A percentile compares a stretch with the other conserved stretches of the same genome.
Conservation (phyloP, 495 filamentous ascomycete genomes). For the Neurospora sp. region DNA sequence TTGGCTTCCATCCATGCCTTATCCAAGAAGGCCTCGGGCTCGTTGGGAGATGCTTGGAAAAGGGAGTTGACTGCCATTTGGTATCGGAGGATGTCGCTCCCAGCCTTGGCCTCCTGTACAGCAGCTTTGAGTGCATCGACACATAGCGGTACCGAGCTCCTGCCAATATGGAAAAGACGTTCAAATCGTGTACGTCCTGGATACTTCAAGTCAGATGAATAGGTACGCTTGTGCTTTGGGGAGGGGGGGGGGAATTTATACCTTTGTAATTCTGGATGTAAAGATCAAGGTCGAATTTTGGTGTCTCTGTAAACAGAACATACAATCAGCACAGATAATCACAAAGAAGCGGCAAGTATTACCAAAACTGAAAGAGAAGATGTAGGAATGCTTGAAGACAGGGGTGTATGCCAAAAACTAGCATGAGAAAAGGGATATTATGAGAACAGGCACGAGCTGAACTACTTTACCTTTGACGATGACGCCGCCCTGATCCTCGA, state of each 20-base stretch:
- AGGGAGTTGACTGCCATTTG: conserved; percentile 56
- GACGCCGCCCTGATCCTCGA: conserved; percentile 32
- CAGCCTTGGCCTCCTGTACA: conserved; percentile 63
- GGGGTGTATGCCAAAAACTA: background rate
- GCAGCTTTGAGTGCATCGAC: conserved; percentile 74
- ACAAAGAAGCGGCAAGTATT: conserved; percentile 1
- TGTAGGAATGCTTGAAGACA: background rate
- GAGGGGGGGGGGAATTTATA: conserved; percentile 23
- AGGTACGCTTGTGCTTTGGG: background rate
- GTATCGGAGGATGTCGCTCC: conserved; percentile 65
- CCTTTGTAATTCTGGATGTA: conserved; percentile 89
- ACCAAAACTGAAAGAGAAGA: background rate
- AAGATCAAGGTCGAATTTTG: conserved; percentile 86
- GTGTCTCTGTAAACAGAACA: conserved; percentile 46
- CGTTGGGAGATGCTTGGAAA: conserved; percentile 49
- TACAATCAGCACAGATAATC: background rate
- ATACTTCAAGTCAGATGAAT: background rate
- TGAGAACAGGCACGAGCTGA: background rate
- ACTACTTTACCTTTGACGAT: conserved; percentile 36
- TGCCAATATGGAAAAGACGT: conserved; percentile 72
- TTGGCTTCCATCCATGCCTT: conserved; percentile 57
- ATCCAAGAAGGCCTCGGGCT: conserved; percentile 59
- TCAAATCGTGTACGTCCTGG: conserved; percentile 65
- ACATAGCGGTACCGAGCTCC: conserved; percentile 63
- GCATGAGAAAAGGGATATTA: background rate